Percentiles rank a stretch among this genome's conserved stretches.
Conservation (phyloP, 164 flowering plant genomes). For the Vitis rupestris region DNA sequence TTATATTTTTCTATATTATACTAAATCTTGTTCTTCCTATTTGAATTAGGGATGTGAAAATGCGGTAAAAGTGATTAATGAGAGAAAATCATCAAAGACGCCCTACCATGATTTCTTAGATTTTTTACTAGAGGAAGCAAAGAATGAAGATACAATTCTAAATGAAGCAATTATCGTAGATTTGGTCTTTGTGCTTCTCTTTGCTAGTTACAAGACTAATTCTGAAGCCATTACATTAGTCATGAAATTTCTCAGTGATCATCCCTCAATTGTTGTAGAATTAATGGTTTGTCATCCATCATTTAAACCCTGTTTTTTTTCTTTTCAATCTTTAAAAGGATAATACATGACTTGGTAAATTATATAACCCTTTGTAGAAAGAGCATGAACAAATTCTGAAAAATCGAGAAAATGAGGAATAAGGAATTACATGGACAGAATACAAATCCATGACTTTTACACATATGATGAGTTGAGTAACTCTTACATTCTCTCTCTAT, state of each 20-base stretch:
- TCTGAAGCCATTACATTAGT: neutral
- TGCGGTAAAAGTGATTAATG: neutral
- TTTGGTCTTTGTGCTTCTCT: neutral
- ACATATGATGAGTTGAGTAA: neutral
- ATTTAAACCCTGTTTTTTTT: neutral
- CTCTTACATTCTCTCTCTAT: too few species aligned
- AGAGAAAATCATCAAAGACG: neutral
- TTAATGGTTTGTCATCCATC: neutral
- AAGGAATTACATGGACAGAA: constrained; percentile 6
- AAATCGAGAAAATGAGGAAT: neutral
- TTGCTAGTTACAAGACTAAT: constrained; percentile 2
- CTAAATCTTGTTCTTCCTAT: too few species aligned
- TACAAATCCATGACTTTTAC: constrained; percentile 12
- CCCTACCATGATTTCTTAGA: neutral
- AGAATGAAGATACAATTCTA: neutral
- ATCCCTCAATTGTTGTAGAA: constrained; percentile 1
- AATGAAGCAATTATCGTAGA: neutral
- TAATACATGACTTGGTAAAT: too few species aligned
- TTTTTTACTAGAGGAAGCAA: neutral
- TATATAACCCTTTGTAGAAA: neutral
- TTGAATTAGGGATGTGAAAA: neutral
- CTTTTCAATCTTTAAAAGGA: neutral
- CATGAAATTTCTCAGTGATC: neutral
- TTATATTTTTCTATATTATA: too few species aligned
- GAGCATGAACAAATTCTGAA: constrained; percentile 3